Percentiles rank a stretch among this genome's conserved stretches.
Conservation (phyloP, 1,284 basidiomycete genomes). For the Malassezia pachydermatis region DNA sequence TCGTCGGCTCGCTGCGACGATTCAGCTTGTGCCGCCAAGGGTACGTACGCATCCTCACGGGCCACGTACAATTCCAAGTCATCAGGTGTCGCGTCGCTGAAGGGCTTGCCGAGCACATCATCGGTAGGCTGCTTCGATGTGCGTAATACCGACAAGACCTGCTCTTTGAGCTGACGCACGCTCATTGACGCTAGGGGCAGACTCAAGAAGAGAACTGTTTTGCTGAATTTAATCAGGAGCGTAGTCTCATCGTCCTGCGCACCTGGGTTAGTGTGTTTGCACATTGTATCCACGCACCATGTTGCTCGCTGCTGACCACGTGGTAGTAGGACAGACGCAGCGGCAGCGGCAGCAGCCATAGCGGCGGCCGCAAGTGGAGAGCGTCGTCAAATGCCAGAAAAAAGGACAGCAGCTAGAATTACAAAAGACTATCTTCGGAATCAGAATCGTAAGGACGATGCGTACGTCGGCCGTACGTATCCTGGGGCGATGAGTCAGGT, state of each 20-base stretch:
- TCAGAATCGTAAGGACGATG: no score
- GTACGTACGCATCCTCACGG: neutral
- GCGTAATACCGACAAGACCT: neutral
- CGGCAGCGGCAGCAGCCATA: no score
- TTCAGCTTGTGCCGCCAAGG: neutral
- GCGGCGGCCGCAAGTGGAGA: no score
- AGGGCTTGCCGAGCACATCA: conserved; percentile 2
- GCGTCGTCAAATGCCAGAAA: no score
- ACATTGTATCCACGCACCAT: neutral
- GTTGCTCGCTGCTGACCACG: no score
- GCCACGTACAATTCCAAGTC: conserved; percentile 6
- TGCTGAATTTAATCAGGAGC: conserved; percentile 12
- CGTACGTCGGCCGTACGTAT: no score
- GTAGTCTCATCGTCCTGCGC: conserved; percentile 3
- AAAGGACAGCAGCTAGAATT: no score
- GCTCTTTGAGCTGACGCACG: conserved; percentile 1
- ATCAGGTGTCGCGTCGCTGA: neutral
- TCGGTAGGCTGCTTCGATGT: conserved; percentile 11
- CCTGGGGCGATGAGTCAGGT: no score
- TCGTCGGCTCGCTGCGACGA: conserved; percentile 1
- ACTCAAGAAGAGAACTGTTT: conserved; percentile 8
- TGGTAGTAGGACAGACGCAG: no score
- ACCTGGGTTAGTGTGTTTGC: neutral
- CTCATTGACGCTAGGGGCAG: conserved; percentile 4
- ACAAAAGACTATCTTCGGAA: neutral